Evolutionary conservation across 176 grass and related monocot species (phyloP), one percentile per base, ranked within the genome.

Genomic region (Paspalum vaginatum): DNA sequence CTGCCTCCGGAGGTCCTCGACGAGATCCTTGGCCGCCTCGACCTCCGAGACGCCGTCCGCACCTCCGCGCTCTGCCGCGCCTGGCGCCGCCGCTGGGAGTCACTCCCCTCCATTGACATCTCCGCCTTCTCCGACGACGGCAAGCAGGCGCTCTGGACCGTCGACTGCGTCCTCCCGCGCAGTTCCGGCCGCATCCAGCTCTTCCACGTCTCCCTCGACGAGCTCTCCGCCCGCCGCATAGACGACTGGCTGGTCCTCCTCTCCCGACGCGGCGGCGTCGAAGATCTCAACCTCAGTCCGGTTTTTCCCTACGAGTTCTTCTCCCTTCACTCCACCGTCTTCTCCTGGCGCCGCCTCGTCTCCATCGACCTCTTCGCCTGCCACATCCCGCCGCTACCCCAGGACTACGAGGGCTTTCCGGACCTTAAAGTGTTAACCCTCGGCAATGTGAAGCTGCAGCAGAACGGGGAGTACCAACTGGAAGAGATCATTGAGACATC

Each of bases 21-120:
- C 70, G 70, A 57, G 18, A 25, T 74, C 61, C 77, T 87, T 42
- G 0, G 26, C 70, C 68, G 77, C 60, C 25, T 75, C 70, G 24
- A 7, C 25, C 59, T 87, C 85, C 56, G n/a, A 2, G 74, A 70
- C 55, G 83, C 46, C 45, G 83, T 85, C 15, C 83, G 65, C 37
- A 72, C 83, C 42, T 84, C 54, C 44, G 75, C 45, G 17, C 83
- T 85, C 55, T 78, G 65, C 37, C 83, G 75, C 65, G 54, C 65
- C 54, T 85, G 83, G 83, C 83, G 84, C 7, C 69, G 40, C 58
- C 85, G 85, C 0, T 75, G 85, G 78, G 70, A 65, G 51, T 24
- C 61, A 27, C 68, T 81, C 51, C 77, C 78, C 42, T 68, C 9
- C 70, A 10, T 81, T 50, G 68, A 74, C 70, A 9, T 81, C 68